A percentile compares a stretch with the other conserved stretches of the same genome.
Conservation (phyloP, 2,329 filamentous ascomycete genomes). For the Kalaharituber pfeilii region DNA sequence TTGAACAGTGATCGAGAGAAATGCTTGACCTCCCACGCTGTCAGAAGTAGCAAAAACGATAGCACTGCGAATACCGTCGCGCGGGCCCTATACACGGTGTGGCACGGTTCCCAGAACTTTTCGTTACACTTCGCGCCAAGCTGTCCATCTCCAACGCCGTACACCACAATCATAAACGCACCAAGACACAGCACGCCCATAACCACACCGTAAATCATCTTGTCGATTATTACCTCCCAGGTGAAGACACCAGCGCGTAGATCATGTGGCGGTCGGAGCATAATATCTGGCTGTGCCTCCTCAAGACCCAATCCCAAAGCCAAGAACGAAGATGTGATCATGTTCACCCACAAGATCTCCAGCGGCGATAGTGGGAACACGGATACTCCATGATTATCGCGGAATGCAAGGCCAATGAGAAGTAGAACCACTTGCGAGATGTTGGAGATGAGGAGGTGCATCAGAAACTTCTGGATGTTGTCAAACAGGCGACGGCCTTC, state of each 20-base stretch:
- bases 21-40: conserved; percentile 58
- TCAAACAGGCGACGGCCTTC: conserved; percentile 53
- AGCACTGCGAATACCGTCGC: conserved; percentile 53
- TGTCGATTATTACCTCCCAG: conserved; percentile 45
- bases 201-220: conserved; percentile 46
- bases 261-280: conserved; percentile 46
- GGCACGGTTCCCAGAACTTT: conserved; percentile 34
- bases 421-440: conserved; percentile 52
- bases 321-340: conserved; percentile 53
- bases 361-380: conserved; percentile 55
- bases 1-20: conserved; percentile 52
- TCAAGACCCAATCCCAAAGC: conserved; percentile 58
- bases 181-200: conserved; percentile 46
- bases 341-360: conserved; percentile 61
- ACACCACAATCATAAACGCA: conserved; percentile 44
- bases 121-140: conserved; percentile 45
- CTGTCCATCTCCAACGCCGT: conserved; percentile 35
- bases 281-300: conserved; percentile 48
- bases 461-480: conserved; percentile 53
- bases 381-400: conserved; percentile 40
- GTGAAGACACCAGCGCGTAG: conserved; percentile 46
- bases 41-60: conserved; percentile 49
- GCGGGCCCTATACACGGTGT: conserved; percentile 44
- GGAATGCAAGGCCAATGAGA: conserved; percentile 51
- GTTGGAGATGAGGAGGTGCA: conserved; percentile 53